phyloP scores from a whole-genome alignment of 306 rosid species.

The Corylus avellana region DNA sequence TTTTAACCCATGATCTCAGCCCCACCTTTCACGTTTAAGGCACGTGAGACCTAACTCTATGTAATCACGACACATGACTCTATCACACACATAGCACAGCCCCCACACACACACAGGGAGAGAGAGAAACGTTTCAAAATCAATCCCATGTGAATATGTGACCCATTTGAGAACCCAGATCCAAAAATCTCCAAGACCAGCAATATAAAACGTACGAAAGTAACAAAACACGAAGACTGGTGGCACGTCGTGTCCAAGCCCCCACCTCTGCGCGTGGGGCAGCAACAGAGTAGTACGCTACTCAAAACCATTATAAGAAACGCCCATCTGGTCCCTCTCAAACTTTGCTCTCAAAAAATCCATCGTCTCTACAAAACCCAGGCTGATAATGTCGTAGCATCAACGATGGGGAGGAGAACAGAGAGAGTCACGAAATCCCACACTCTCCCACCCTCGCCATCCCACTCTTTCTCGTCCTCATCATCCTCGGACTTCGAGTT shows the following conservation, averaged over 20 bases:
- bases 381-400: conserved; percentile 23
- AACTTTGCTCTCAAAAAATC: background rate
- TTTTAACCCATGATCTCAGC: conserved; percentile 17
- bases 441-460: conserved; percentile 75
- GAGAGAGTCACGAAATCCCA: conserved; percentile 40
- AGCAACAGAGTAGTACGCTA: no score
- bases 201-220: background rate
- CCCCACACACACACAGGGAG: background rate
- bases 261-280: conserved; percentile 2
- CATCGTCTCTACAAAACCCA: background rate
- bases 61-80: conserved; percentile 12
- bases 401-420: conserved; percentile 46
- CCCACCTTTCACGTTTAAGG: conserved; percentile 56
- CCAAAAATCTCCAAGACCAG: background rate
- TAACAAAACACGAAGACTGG: background rate
- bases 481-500: conserved; percentile 89
- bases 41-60: conserved; percentile 51
- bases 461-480: conserved; percentile 75
- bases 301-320: conserved; percentile 12
- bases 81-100: background rate
- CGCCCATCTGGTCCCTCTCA: background rate
- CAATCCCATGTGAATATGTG: conserved; percentile 48
- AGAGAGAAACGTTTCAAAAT: conserved; percentile 10
- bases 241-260: conserved; percentile 24
- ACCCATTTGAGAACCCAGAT: conserved; percentile 16